A percentile compares a stretch with the other conserved stretches of the same genome.
phyloP scores from a whole-genome alignment of 2,329 filamentous ascomycete species.

The Thelonectria olida region DNA sequence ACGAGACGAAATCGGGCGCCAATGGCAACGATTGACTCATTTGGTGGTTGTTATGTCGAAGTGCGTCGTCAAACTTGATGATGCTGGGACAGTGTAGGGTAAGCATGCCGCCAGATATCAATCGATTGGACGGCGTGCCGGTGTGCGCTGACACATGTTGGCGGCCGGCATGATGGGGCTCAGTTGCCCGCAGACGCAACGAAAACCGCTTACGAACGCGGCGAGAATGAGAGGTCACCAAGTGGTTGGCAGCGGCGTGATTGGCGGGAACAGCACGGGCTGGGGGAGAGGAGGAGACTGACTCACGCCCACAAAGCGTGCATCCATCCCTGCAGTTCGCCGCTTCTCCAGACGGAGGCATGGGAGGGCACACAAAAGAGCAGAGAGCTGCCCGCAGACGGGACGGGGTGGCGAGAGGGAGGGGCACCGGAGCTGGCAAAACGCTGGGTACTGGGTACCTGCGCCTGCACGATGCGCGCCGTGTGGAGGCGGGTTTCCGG shows the following conservation, averaged over 20 bases:
- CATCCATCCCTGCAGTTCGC: not conserved
- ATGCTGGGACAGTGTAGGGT: conserved; percentile 1
- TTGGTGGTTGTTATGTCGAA: not conserved
- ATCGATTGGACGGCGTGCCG: not conserved
- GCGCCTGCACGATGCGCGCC: not conserved
- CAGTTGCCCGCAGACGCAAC: not conserved
- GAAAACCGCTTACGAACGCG: conserved; percentile 10
- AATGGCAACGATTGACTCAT: not conserved
- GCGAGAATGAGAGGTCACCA: conserved; percentile 5
- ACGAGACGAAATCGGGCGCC: not conserved
- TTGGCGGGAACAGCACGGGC: conserved; percentile 3
- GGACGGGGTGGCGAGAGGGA: not conserved
- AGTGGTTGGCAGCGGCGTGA: not conserved
- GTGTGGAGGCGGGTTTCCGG: conserved; percentile 13
- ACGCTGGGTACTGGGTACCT: not conserved
- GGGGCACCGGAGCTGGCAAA: too few relatives aligned
- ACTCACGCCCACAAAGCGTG: not conserved
- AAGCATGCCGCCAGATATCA: not conserved
- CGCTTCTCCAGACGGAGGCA: not conserved
- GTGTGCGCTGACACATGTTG: not conserved
- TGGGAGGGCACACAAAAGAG: not conserved
- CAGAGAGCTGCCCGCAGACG: too few relatives aligned
- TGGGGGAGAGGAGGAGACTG: not conserved
- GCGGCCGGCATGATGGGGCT: not conserved
- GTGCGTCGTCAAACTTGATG: not conserved